Base-by-base conservation (phyloP, 495 filamentous ascomycete genomes). In the Penicillium flavigenum region DNA sequence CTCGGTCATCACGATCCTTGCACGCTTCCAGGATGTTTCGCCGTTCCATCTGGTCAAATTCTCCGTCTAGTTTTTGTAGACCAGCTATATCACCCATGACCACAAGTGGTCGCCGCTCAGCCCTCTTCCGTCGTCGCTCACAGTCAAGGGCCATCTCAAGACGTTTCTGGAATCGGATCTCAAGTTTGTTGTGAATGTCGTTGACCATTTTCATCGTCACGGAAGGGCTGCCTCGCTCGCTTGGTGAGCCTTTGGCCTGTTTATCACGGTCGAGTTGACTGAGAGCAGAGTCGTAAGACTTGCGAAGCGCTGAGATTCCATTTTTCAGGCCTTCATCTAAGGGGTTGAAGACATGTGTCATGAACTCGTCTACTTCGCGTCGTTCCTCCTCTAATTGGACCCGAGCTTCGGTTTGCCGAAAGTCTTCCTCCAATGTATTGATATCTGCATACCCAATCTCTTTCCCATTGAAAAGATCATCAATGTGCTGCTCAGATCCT, bases 361-460 rank as follows among this genome's bases (percentile, higher is more conserved):
- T 72, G 56, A 81, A 86, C 32, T 68, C 68, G 17, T 83, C 73
- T 32, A 83, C 78, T 66, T 86, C 83, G 5, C 66, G 64, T 24
- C 80, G 71, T 60, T 84, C 81, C 60, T 86, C 83, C 20, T 79
- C 76, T 24, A 81, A 71, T 60, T 84, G 82, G 22, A 68, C 66
- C 9, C 75, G 74, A 41, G 77, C 76, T 64, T 86, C 83, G 8
- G 68, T 72, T 55, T 78, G 77, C 36, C 83, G 79, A 61, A 85
- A 86, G 31, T 85, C 81, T 54, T 82, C 78, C 59, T 86, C 83
- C n/a, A 86, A 71, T 19, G 74, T 73, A 42, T 78, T 76, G 53
- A 86, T 85, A 58, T 86, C 83, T 20, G 79, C 82, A 66, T 86
- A 86, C 2, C 80, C 80, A 55, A 86, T 86, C 51, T 81, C 77